Evolutionary conservation across 2,329 filamentous ascomycete genomes (phyloP), one percentile per base, ranked within the genome.

Genomic region (Thelonectria olida): DNA sequence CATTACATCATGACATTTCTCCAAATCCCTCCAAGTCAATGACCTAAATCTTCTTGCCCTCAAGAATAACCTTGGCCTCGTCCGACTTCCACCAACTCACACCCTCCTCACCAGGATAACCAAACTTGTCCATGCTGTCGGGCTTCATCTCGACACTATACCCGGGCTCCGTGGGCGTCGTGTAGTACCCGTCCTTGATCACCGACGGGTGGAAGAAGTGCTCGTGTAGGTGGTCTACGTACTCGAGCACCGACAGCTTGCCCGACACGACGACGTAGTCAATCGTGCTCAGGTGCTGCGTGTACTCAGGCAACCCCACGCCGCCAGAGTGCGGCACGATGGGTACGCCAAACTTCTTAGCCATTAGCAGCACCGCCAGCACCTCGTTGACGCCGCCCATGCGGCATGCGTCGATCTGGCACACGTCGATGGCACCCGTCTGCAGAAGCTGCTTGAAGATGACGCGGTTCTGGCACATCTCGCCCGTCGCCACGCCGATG

Each of bases 131-230:
- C 92, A 97, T 96, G 76, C 92, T 96, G 67, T 89, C 91, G 4
- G 88, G 79, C 86, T 92, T 95, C 93, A 97, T 97, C 86, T 97
- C 92, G 2, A 97, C 93, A 73, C 91, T 94, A 78, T 97, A 97
- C 0, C 93, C 93, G 0, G 93, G 85, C 74, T 93, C 89, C 65
- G 81, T 89, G 0, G 94, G 93, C 1, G 94, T 97, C 67, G 91
- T 90, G 80, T 96, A 96, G 78, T 93, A 96, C 4, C 93, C 94
- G 67, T 93, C 89, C 79, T 89, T 88, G 71, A 97, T 92, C 58
- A 90, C 85, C 2, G 88, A 86, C 1, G 93, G 93, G 77, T 97
- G 86, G 73, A 92, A 81, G 76, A 97, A 97, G 80, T 97, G 93
- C 84, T 97, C 93, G 78, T 97, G 94, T 73, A 97, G 80, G 78